Evolutionary conservation across 176 grass and related monocot genomes (phyloP), one percentile per base, ranked within the genome.

Genomic region (Areca catechu): DNA sequence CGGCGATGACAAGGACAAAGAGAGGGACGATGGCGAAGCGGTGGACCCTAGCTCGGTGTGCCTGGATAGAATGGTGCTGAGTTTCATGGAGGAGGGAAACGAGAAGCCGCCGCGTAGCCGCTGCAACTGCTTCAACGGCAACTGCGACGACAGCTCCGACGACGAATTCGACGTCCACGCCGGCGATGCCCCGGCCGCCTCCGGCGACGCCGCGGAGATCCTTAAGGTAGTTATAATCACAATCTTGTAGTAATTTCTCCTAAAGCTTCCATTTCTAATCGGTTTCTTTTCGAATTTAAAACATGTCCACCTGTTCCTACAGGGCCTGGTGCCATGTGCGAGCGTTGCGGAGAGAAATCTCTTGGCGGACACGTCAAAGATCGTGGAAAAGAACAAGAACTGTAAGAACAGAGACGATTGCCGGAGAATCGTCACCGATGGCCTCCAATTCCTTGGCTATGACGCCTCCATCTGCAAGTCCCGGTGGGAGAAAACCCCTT

Each of bases 121-220:
- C 53, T 82, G 93, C 49, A 97, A 88, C 76, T 97, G 93, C 84
- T 97, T 97, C 47, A 97, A 97, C 65, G 81, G 80, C 58, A 79
- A 92, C 28, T 79, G 74, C 57, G 84, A 88, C 19, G 87, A 83
- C 59, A 85, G 72, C 66, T 85, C 85, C 25, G 86, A 91, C 57
- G 89, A 89, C 20, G 92, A 88, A 37, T 63, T 71, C 53, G 88
- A 85, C 23, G 77, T 89, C 54, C 67, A 74, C 51, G 80, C 73
- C 19, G 77, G 72, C 23, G 77, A 70, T 51, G 29, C 80, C 53
- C 27, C 58, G 16, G 4, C 30, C 22, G 23, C 18, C 16, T 51
- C 74, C 14, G 72, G 52, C 16, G 93, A 97, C 58, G 60, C 80
- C 16, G 4, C 81, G 5, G 93, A 97, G 29, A 19, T 68, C 24